These are phyloP conservation scores for Alternaria postmessia DNA, from an alignment of 2,329 filamentous ascomycete species.

Conservation along the genomic window DNA sequence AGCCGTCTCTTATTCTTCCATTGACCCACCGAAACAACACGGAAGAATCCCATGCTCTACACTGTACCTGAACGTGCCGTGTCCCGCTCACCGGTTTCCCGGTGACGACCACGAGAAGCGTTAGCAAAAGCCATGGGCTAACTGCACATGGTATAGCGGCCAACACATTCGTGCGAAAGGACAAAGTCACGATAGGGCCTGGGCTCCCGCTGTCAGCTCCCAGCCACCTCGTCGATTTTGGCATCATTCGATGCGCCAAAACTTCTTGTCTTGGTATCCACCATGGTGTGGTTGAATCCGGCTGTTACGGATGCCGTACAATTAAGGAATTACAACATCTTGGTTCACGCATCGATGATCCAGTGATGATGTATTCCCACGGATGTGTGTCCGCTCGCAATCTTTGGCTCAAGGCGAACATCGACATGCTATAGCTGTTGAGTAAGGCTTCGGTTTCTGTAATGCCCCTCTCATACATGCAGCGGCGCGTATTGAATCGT, in stretches of 20 bases:
- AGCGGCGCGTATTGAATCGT: constrained; percentile 6
- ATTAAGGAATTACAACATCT: background rate
- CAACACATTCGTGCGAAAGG: background rate
- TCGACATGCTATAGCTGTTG: background rate
- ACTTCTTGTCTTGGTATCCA: background rate
- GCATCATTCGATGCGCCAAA: constrained; percentile 1
- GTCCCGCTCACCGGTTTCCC: constrained; percentile 14
- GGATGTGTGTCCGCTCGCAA: background rate
- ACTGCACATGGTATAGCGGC: constrained; percentile 4
- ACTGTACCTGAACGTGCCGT: constrained; percentile 18
- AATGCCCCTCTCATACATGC: constrained; percentile 6
- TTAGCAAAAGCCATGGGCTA: constrained; percentile 3
- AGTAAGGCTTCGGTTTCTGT: background rate
- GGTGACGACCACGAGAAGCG: constrained; percentile 10
- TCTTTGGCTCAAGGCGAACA: background rate
- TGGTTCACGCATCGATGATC: background rate
- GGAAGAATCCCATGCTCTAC: constrained; percentile 2
- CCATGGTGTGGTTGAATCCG: background rate
- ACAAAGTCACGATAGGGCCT: background rate
- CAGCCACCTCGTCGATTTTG: constrained; percentile 7
- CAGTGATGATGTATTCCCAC: background rate
- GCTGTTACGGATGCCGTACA: background rate
- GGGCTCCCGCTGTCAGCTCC: constrained; percentile 5
- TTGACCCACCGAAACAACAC: background rate
- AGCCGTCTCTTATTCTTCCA: background rate